A percentile compares a stretch with the other conserved stretches of the same genome.
Evolutionary conservation across 768 basidiomycete species (phyloP).

Genomic region (Psilocybe cubensis): DNA sequence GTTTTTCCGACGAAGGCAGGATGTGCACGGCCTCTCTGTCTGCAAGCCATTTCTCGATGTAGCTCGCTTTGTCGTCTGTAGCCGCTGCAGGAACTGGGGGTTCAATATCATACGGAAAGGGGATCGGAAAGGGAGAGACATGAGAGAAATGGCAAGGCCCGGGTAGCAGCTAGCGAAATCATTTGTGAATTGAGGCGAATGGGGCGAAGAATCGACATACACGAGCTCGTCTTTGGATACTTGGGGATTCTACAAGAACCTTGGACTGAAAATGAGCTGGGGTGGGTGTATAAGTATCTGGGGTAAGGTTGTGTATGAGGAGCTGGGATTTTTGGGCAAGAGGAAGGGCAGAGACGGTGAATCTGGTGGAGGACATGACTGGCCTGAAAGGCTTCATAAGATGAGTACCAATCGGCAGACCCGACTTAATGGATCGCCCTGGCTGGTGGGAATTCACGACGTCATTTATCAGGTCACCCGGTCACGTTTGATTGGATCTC

Average conservation of each 20-base stretch:
- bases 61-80: conserved; percentile 53
- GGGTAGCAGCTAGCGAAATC: conserved; percentile 42
- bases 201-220: conserved; percentile 21
- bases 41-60: conserved; percentile 80
- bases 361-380: conserved; percentile 26
- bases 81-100: conserved; percentile 44
- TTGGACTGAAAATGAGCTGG: conserved; percentile 53
- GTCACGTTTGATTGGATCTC: neutral
- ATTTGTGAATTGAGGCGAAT: neutral
- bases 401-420: neutral
- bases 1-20: conserved; percentile 17
- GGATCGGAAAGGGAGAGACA: conserved; percentile 78
- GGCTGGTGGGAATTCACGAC: neutral
- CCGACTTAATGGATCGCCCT: neutral
- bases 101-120: conserved; percentile 82
- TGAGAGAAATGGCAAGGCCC: conserved; percentile 73
- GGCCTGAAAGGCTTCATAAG: conserved; percentile 10
- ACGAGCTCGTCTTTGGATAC: conserved; percentile 70
- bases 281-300: conserved; percentile 61
- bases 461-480: neutral
- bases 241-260: conserved; percentile 56
- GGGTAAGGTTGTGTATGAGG: conserved; percentile 51
- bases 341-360: conserved; percentile 55
- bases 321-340: conserved; percentile 44
- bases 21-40: conserved; percentile 60